phyloP scores from a whole-genome alignment of 306 rosid genomes.

The Geum urbanum region DNA sequence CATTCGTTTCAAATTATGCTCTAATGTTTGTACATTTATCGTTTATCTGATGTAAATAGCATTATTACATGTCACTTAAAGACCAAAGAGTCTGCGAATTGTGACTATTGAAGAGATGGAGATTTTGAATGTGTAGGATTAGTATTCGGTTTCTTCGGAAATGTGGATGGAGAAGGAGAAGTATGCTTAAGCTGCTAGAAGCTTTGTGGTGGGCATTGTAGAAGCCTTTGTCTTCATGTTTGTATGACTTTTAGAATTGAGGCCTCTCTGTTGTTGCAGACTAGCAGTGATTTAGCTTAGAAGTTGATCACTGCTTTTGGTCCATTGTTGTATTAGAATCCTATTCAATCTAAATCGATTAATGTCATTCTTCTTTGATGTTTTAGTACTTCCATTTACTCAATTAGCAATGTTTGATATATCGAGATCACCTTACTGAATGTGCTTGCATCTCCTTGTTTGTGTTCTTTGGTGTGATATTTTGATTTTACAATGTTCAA shows the following conservation, averaged over 20 bases:
- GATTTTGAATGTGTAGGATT: constrained; percentile 20
- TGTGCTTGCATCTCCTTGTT: neutral
- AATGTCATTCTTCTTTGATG: constrained; percentile 19
- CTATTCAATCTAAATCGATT: constrained; percentile 15
- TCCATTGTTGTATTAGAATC: constrained; percentile 3
- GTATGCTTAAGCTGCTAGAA: constrained; percentile 5
- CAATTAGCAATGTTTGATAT: neutral
- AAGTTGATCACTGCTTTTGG: neutral
- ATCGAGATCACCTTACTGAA: constrained; percentile 4
- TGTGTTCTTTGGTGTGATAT: neutral
- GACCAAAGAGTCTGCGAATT: constrained; percentile 23
- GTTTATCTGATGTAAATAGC: constrained; percentile 41
- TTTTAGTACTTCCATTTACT: no score
- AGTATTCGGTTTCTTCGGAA: neutral
- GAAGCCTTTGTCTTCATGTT: constrained; percentile 7
- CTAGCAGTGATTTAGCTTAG: neutral
- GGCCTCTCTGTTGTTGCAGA: constrained; percentile 10
- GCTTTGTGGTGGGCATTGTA: constrained; percentile 8
- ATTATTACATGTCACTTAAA: constrained; percentile 16
- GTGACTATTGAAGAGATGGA: constrained; percentile 18
- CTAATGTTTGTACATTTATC: constrained; percentile 12
- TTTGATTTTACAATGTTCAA: neutral
- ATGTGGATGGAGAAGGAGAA: constrained; percentile 10
- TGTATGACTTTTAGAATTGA: neutral
- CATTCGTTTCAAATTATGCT: constrained; percentile 12